Evolutionary conservation across 2,329 filamentous ascomycete genomes (phyloP).

Genomic region (Trichoderma oligosporum): DNA sequence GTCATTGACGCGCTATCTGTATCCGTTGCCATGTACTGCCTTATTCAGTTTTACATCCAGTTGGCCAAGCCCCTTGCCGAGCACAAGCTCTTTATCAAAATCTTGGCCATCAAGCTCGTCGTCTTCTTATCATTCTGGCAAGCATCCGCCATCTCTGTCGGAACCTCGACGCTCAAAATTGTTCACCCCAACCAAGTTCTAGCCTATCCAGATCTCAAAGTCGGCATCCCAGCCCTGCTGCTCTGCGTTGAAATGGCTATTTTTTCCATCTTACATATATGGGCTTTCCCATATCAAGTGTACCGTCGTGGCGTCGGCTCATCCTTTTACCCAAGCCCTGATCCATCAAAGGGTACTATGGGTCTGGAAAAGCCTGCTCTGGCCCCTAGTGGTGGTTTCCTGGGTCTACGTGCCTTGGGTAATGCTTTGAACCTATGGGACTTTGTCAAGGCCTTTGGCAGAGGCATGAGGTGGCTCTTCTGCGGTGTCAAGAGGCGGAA

Average conservation of each 20-base stretch:
- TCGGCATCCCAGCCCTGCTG: conserved; percentile 73
- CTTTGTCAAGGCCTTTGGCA: conserved; percentile 72
- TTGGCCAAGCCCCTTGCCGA: conserved; percentile 63
- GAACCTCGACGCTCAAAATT: conserved; percentile 58
- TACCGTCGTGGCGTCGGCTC: conserved; percentile 52
- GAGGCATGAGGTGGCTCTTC: conserved; percentile 77
- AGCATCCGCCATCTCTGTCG: conserved; percentile 48
- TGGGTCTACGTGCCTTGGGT: conserved; percentile 61
- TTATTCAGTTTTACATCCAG: conserved; percentile 84
- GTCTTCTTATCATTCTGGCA: conserved; percentile 94
- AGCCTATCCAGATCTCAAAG: conserved; percentile 70
- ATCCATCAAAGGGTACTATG: conserved; percentile 38
- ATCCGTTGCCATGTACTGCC: conserved; percentile 80
- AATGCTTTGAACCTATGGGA: conserved; percentile 81
- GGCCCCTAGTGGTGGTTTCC: conserved; percentile 59
- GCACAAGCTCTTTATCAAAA: conserved; percentile 72
- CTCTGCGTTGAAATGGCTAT: conserved; percentile 82
- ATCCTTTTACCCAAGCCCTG: conserved; percentile 47
- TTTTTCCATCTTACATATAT: conserved; percentile 74
- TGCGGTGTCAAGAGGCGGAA: conserved; percentile 63
- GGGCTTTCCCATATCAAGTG: conserved; percentile 73
- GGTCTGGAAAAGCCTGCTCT: conserved; percentile 42
- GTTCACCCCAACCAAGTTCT: conserved; percentile 58
- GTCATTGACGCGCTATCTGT: conserved; percentile 69
- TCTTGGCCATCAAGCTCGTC: conserved; percentile 82